These are phyloP conservation scores for Mucor piriformis DNA, from an alignment of 371 early-diverging fungal genomes.

Conservation along the genomic window DNA sequence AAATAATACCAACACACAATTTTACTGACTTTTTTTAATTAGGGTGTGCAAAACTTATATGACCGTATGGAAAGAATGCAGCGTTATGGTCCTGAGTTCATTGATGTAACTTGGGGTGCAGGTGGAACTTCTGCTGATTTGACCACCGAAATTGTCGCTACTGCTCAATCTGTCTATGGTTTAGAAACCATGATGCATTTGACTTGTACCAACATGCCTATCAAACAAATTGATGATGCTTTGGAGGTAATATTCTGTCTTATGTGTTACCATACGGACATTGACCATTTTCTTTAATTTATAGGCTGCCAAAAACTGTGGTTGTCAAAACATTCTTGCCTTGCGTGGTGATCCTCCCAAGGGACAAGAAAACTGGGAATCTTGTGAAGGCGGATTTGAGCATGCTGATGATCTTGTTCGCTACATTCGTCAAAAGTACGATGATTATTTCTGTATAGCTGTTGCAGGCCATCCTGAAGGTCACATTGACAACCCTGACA, in stretches of 20 bases:
- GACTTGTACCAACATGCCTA: slow-evolving; percentile 96
- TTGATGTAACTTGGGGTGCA: slow-evolving; percentile 97
- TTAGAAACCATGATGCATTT: slow-evolving; percentile 97
- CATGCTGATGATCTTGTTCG: slow-evolving; percentile 86
- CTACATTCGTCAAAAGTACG: slow-evolving; percentile 88
- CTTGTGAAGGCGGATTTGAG: slow-evolving; percentile 81
- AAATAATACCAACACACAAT: too few relatives aligned
- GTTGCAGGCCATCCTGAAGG: slow-evolving; percentile 96
- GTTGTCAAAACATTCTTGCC: slow-evolving; percentile 81
- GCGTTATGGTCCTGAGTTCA: slow-evolving; percentile 89
- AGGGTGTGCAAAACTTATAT: slow-evolving; percentile 78
- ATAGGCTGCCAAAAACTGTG: slow-evolving; percentile 79
- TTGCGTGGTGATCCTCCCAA: slow-evolving; percentile 95
- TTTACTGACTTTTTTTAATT: not conserved
- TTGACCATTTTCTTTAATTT: too few relatives aligned
- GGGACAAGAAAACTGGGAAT: slow-evolving; percentile 80
- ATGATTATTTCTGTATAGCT: slow-evolving; percentile 93
- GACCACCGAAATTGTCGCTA: slow-evolving; percentile 85
- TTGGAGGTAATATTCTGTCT: slow-evolving; percentile 72
- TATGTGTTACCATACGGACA: too few relatives aligned
- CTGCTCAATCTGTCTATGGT: slow-evolving; percentile 91
- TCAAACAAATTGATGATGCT: slow-evolving; percentile 84
- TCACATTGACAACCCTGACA: slow-evolving; percentile 74
- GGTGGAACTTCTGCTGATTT: slow-evolving; percentile 92
- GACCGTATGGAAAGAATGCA: slow-evolving; percentile 91